Conservation (phyloP, 805 yeast genomes). For the Metschnikowia lunata region DNA sequence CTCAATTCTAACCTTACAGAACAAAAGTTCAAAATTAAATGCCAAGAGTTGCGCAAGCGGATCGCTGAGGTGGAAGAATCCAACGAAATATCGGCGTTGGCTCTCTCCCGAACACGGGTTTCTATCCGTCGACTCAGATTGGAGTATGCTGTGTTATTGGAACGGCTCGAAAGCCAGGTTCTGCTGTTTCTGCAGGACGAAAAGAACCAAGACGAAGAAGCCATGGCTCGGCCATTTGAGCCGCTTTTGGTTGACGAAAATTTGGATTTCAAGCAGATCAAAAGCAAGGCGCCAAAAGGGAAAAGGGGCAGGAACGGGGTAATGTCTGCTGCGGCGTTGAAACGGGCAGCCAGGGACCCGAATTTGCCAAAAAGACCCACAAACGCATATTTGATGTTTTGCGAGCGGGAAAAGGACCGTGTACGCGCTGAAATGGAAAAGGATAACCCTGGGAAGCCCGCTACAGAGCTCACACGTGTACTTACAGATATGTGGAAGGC, state of each 20-base stretch:
- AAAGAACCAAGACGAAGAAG: slow-evolving; percentile 23
- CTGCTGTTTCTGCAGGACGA: slow-evolving; percentile 24
- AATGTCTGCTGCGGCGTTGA: slow-evolving; percentile 16
- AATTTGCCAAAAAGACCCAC: slow-evolving; percentile 85
- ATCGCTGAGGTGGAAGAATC: slow-evolving; percentile 69
- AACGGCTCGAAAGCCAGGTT: slow-evolving; percentile 60
- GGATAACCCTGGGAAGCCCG: slow-evolving; percentile 41
- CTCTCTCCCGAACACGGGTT: slow-evolving; percentile 71
- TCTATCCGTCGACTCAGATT: slow-evolving; percentile 74
- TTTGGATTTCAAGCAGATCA: slow-evolving; percentile 15
- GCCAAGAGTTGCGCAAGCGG: slow-evolving; percentile 65
- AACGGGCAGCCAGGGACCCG: slow-evolving; percentile 62
- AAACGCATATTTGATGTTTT: slow-evolving; percentile 81
- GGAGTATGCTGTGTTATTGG: slow-evolving; percentile 77
- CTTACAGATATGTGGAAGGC: slow-evolving; percentile 85
- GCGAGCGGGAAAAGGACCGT: slow-evolving; percentile 79
- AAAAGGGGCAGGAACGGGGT: slow-evolving; percentile 13
- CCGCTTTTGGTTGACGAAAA: slow-evolving; percentile 34
- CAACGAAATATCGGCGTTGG: slow-evolving; percentile 71
- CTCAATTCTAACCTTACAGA: slow-evolving; percentile 18
- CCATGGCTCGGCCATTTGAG: slow-evolving; percentile 38
- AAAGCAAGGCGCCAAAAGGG: slow-evolving; percentile 10
- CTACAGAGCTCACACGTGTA: slow-evolving; percentile 66
- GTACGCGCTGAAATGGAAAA: slow-evolving; percentile 55
- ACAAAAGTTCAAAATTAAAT: slow-evolving; percentile 53